phyloP scores from a whole-genome alignment of 495 filamentous ascomycete genomes.

The Staphylotrichum longicolle region DNA sequence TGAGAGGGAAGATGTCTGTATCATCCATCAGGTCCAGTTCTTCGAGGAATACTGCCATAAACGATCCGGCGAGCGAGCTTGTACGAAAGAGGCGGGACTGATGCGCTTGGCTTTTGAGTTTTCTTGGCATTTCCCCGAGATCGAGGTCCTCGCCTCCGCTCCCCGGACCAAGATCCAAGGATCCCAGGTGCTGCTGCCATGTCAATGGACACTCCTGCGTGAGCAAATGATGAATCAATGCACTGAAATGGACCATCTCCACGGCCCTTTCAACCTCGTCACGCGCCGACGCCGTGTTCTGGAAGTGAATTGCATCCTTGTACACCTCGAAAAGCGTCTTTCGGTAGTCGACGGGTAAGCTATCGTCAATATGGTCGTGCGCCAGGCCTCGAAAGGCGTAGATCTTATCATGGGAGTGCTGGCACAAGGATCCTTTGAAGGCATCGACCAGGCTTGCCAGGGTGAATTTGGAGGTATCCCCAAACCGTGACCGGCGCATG shows the following conservation, averaged over 20 bases:
- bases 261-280: not conserved
- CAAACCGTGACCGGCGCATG: not conserved
- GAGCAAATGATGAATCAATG: not conserved
- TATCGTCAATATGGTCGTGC: not conserved
- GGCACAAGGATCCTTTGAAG: not conserved
- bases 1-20: no score
- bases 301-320: not conserved
- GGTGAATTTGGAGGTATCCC: not conserved
- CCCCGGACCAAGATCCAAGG: not conserved
- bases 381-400: not conserved
- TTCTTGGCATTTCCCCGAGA: not conserved
- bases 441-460: not conserved
- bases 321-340: not conserved
- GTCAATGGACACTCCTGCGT: not conserved
- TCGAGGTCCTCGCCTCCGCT: not conserved
- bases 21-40: not conserved
- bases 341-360: not conserved
- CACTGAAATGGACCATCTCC: not conserved
- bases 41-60: not conserved
- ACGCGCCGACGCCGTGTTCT: not conserved
- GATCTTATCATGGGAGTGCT: not conserved
- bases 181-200: not conserved
- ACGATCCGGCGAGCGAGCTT: not conserved
- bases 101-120: not conserved
- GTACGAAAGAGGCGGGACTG: not conserved